phyloP scores from a whole-genome alignment of 1,139 yeast genomes.

The Diutina scorzettiae region DNA sequence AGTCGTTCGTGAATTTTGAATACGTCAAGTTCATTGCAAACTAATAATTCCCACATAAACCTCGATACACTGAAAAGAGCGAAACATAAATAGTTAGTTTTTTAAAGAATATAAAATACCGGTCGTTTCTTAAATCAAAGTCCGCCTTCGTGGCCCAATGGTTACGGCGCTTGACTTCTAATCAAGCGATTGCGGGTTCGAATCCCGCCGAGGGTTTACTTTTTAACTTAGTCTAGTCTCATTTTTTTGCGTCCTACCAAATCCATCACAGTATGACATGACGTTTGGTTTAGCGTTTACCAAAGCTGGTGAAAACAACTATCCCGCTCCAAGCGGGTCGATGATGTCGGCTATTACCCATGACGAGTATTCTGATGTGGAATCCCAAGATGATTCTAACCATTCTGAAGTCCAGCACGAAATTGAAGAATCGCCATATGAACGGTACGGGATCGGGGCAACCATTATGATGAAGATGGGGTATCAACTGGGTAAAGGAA shows the following conservation, averaged over 20 bases:
- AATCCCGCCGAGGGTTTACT: not conserved
- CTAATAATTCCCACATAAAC: too few relatives aligned
- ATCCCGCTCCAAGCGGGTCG: not conserved
- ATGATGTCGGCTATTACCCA: not conserved
- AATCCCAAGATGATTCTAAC: not conserved
- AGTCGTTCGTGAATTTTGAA: too few relatives aligned
- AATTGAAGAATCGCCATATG: not conserved
- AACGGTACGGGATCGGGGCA: conserved; percentile 77
- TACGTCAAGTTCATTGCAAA: too few relatives aligned
- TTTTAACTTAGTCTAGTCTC: not conserved
- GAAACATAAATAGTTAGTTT: too few relatives aligned
- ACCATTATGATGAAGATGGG: conserved; percentile 76
- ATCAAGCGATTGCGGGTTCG: conserved; percentile 1
- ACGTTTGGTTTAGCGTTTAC: not conserved
- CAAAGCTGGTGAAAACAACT: not conserved
- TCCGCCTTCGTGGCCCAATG: not conserved
- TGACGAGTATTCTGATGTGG: not conserved
- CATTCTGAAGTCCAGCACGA: not conserved
- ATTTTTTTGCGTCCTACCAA: too few relatives aligned
- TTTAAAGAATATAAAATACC: too few relatives aligned
- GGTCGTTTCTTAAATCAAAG: too few relatives aligned
- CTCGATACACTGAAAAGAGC: too few relatives aligned
- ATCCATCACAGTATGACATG: too few relatives aligned
- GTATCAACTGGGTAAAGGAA: conserved; percentile 68
- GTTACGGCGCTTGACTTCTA: not conserved